Percentiles rank a stretch among this genome's conserved stretches.
These are phyloP conservation scores for Purshia tridentata DNA, from an alignment of 306 rosid species.

Conservation along the genomic window DNA sequence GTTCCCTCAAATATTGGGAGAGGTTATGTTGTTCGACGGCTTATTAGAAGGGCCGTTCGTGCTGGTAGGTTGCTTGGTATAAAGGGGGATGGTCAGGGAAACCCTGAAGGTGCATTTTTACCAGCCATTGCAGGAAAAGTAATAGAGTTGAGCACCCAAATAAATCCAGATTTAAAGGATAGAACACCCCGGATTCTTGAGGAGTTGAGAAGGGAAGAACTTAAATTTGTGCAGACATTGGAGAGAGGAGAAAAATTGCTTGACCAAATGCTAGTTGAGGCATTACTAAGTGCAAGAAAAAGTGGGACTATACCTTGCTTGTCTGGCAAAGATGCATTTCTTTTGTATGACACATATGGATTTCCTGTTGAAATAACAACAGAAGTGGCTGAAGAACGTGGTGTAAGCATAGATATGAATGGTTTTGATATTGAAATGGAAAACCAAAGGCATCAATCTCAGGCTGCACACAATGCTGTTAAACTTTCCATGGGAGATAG, in stretches of 20 bases:
- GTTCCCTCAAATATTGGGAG: slow-evolving; percentile 90
- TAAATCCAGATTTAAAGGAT: slow-evolving; percentile 64
- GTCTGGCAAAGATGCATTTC: slow-evolving; percentile 85
- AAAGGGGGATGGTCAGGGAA: slow-evolving; percentile 77
- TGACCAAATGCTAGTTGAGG: slow-evolving; percentile 73
- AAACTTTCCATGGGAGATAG: slow-evolving; percentile 70
- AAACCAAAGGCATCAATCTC: slow-evolving; percentile 93
- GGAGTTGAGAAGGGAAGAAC: slow-evolving; percentile 94
- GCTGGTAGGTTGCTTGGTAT: slow-evolving; percentile 92
- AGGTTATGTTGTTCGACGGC: slow-evolving; percentile 89
- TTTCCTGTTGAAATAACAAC: slow-evolving; percentile 87
- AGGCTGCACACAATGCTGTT: slow-evolving; percentile 85
- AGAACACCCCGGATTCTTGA: slow-evolving; percentile 63
- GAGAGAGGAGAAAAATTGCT: slow-evolving; percentile 92
- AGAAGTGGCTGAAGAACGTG: slow-evolving; percentile 92
- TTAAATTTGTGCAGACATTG: slow-evolving; percentile 86
- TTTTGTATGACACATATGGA: slow-evolving; percentile 90
- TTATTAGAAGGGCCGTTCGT: slow-evolving; percentile 92
- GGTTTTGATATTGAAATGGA: slow-evolving; percentile 94
- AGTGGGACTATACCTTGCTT: slow-evolving; percentile 65
- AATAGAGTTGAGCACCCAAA: slow-evolving; percentile 65
- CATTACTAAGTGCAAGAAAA: slow-evolving; percentile 55
- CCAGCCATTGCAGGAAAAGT: slow-evolving; percentile 82
- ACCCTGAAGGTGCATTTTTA: slow-evolving; percentile 81
- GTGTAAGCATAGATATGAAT: slow-evolving; percentile 71